Evolutionary conservation across 495 filamentous ascomycete species (phyloP).

Genomic region (Aspergillus taichungensis): DNA sequence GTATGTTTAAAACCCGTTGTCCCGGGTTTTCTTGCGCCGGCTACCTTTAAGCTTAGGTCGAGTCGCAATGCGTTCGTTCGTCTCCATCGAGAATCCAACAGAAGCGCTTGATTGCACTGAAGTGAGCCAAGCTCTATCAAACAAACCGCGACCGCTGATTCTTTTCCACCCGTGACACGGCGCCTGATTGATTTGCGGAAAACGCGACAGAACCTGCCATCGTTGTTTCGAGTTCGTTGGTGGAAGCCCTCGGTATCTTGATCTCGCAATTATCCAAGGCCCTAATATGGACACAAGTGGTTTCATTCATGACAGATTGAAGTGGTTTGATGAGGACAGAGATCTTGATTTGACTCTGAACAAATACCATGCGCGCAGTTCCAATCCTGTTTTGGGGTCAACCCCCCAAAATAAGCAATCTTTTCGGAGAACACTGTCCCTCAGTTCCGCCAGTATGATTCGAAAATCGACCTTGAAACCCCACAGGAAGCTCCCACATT

Average conservation of each 20-base stretch:
- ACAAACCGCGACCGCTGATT: conserved; percentile 51
- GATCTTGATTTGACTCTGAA: conserved; percentile 62
- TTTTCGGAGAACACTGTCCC: conserved; percentile 43
- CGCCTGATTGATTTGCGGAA: conserved; percentile 32
- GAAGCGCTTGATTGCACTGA: conserved; percentile 63
- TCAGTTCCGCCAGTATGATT: conserved; percentile 17
- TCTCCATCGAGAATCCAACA: conserved; percentile 64
- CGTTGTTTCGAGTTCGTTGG: neutral
- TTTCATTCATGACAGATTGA: conserved; percentile 58
- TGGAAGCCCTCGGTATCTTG: conserved; percentile 16
- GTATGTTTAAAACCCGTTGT: conserved; percentile 22
- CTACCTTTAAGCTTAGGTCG: conserved; percentile 40
- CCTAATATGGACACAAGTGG: conserved; percentile 36
- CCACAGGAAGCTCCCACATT: conserved; percentile 7
- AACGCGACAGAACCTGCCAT: conserved; percentile 6
- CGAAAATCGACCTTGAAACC: conserved; percentile 12
- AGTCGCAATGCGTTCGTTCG: conserved; percentile 61
- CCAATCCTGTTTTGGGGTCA: conserved; percentile 18
- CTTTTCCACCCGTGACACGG: conserved; percentile 64
- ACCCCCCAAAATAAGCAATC: conserved; percentile 25
- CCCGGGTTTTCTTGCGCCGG: conserved; percentile 30
- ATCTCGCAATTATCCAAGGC: conserved; percentile 17
- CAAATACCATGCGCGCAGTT: conserved; percentile 41
- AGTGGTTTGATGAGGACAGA: conserved; percentile 73
- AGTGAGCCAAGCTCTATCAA: conserved; percentile 52